Evolutionary conservation across 1,284 basidiomycete genomes (phyloP).

Genomic region (Trametes polyzona): DNA sequence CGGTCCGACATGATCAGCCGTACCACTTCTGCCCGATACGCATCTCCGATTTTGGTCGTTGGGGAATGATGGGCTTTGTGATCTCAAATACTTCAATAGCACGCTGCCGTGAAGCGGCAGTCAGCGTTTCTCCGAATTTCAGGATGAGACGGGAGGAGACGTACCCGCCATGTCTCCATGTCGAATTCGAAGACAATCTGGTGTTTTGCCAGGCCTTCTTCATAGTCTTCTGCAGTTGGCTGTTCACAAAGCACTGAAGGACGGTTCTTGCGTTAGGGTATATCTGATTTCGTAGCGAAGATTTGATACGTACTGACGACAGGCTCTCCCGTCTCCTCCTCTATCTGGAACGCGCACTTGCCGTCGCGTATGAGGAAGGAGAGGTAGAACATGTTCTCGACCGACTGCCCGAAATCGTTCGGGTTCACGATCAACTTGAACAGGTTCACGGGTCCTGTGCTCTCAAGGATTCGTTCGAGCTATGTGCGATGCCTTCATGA

Average conservation of each 20-base stretch:
- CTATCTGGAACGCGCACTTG: slow-evolving; percentile 70
- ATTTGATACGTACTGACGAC: slow-evolving; percentile 62
- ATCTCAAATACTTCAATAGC: slow-evolving; percentile 86
- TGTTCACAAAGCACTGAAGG: slow-evolving; percentile 61
- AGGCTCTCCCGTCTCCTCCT: slow-evolving; percentile 65
- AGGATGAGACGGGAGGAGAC: slow-evolving; percentile 15
- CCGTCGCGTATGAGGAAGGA: slow-evolving; percentile 91
- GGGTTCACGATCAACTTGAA: slow-evolving; percentile 90
- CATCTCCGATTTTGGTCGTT: slow-evolving; percentile 57
- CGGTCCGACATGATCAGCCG: slow-evolving; percentile 43
- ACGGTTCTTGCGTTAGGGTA: background rate
- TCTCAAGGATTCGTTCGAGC: slow-evolving; percentile 59
- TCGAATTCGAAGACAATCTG: slow-evolving; percentile 90
- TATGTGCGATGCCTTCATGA: slow-evolving; percentile 29
- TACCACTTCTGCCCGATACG: slow-evolving; percentile 71
- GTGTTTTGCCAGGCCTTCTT: slow-evolving; percentile 65
- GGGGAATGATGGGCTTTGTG: slow-evolving; percentile 66
- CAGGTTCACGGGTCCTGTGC: slow-evolving; percentile 63
- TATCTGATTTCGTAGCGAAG: background rate
- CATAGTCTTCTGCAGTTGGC: slow-evolving; percentile 67
- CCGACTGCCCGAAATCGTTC: slow-evolving; percentile 85
- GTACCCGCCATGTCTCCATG: slow-evolving; percentile 79
- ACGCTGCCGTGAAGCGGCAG: too few relatives aligned
- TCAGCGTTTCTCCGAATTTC: too few relatives aligned
- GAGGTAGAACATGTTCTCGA: slow-evolving; percentile 93